Evolutionary conservation across 305 asterid genomes (phyloP), one percentile per base, ranked within the genome.

Genomic region (Solanum hybrid): DNA sequence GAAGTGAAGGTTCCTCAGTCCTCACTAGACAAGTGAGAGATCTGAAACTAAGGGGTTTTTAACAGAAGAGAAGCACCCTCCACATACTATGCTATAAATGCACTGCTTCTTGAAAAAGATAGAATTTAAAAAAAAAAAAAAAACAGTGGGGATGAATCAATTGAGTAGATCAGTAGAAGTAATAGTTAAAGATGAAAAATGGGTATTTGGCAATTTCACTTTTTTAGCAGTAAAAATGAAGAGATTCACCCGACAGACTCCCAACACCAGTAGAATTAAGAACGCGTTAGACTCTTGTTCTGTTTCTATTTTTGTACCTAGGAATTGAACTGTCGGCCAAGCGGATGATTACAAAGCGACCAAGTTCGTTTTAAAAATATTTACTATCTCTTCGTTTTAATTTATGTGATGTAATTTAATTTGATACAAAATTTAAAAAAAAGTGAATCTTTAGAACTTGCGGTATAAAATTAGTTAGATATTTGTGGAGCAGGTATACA

Each of bases 241-340:
- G 9, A 82, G 37, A 41, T 82, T 82, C 26, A 27, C 37, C 36
- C 29, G 68, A 70, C 29, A 68, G 13, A 7, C 29, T 81, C 87
- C 70, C 24, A 81, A 57, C 24, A 2, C 24, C 10, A 57, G 70
- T 57, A 57, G 70, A 17, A 57, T 57, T 57, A 17, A 17, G 70
- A 57, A 57, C 70, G 70, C 15, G 57, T n/a, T n/a, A 76, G 90
- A 88, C 90, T 88, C 86, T 87, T 88, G 90, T 76, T 88, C 5
- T 10, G 4, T 57, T 57, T 57, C 4, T 57, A 0, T 57, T 57
- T 57, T 57, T 17, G 4, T 57, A 57, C 70, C n/a, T 17, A 17
- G 10, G 70, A 57, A 57, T 57, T 57, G 24, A 57, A 57, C 70
- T 57, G 70, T 57, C 70, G 17, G 70, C 70, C 70, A 57, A 57